Base-by-base conservation (phyloP, 2,329 filamentous ascomycete genomes). In the Alternaria novae-zelandiae region DNA sequence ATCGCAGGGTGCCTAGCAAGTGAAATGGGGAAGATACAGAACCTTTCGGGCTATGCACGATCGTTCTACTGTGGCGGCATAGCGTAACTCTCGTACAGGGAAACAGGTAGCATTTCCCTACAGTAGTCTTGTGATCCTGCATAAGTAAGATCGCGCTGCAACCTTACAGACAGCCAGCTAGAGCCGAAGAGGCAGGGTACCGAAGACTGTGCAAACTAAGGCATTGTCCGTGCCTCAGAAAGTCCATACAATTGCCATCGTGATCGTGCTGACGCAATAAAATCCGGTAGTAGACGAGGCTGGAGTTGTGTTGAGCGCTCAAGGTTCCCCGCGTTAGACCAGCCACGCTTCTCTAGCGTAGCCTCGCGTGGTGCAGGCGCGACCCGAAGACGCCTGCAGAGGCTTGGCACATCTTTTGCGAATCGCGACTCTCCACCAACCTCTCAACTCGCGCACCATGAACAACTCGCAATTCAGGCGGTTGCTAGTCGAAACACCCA, bases 381-480 rank as follows among this genome's bases (percentile, higher is more conserved):
- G 53, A 51, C 58, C 44, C 45, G 36, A 6, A 41, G 46, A 51
- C 21, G 53, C 50, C 43, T 11, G 30, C 44, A 11, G 36, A 46
- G 30, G 53, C 61, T 61, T 64, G 61, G 61, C 61, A 57, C 36
- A 21, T 26, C 41, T 67, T 63, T 57, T 62, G 59, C 59, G 47
- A 28, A 54, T 36, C 41, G 21, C 55, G 26, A 44, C 55, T 15
- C 17, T 23, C 20, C 47, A 25, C 41, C 44, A 28, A 25, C 30
- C 62, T 47, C 46, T 41, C 64, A 10, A 45, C 54, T 36, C 28
- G 51, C 49, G 23, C 62, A 66, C 59, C 61, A 98, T 99, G 96
- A 97, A 98, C 79, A 98, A 98, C 85, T 89, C 94, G 46, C 93
- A 97, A 74, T 99, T 99, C 75, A 91, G 96, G 58, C 91, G 91